A percentile compares a stretch with the other conserved stretches of the same genome.
Evolutionary conservation across 1,139 yeast species (phyloP).

Genomic region (Magnusiomyces fungicola): DNA sequence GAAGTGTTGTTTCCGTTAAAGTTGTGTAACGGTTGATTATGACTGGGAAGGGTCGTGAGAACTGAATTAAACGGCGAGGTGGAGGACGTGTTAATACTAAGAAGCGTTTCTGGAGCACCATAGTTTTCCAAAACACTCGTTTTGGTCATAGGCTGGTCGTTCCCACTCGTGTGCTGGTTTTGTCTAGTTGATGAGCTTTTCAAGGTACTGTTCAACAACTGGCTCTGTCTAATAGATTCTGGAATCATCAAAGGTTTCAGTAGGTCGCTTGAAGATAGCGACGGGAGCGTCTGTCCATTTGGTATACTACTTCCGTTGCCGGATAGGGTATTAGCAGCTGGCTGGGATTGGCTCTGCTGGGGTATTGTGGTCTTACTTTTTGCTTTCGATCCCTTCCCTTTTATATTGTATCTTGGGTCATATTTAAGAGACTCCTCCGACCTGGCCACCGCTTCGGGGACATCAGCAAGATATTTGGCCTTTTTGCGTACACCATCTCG

Average conservation of each 20-base stretch:
- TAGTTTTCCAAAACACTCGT: background rate
- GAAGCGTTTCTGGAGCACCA: background rate
- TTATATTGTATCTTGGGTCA: constrained; percentile 20
- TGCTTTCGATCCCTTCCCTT: background rate
- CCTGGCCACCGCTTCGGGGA: constrained; percentile 15
- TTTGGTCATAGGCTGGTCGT: background rate
- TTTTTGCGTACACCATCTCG: constrained; percentile 83
- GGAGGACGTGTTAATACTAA: background rate
- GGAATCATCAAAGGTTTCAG: too few species aligned
- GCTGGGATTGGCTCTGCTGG: too few species aligned
- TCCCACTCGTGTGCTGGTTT: too few species aligned
- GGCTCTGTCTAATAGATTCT: too few species aligned
- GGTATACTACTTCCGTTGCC: too few species aligned
- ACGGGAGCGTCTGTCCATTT: too few species aligned
- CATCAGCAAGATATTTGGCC: constrained; percentile 57
- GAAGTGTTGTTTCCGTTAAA: background rate
- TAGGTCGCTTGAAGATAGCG: too few species aligned
- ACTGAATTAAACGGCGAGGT: background rate
- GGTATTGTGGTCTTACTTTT: too few species aligned
- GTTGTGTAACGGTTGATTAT: background rate
- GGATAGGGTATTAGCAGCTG: too few species aligned
- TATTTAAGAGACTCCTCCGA: constrained; percentile 18
- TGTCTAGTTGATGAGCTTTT: too few species aligned
- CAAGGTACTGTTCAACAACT: too few species aligned
- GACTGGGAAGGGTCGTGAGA: background rate